phyloP scores from a whole-genome alignment of 108 stramenopile species.

The Aurantiochytrium sp. region DNA sequence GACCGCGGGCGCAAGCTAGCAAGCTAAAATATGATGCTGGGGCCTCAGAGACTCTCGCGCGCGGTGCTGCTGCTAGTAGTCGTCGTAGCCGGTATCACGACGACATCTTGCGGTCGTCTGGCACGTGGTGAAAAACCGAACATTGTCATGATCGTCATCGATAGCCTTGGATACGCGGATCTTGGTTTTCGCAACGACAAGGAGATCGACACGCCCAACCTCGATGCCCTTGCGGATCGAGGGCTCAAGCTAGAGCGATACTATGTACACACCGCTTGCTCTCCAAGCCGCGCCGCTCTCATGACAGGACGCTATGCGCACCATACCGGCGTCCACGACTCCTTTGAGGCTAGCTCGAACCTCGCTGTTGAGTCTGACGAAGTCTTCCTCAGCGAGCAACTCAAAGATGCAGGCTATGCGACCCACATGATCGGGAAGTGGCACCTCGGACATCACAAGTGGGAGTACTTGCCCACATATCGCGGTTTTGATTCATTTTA shows the following conservation, averaged over 20 bases:
- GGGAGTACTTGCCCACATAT: neutral
- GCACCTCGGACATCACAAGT: neutral
- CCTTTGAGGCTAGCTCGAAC: neutral
- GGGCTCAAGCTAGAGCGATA: neutral
- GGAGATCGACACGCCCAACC: neutral
- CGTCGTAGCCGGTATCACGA: no score
- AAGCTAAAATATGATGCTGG: no score
- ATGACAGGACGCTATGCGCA: conserved; percentile 1
- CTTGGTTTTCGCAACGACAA: neutral
- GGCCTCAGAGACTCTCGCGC: no score
- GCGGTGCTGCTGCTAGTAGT: no score
- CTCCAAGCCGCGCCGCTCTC: neutral
- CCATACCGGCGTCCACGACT: neutral
- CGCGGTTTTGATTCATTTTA: neutral
- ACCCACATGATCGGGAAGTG: conserved; percentile 22
- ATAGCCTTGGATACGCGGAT: neutral
- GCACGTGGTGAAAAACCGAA: neutral
- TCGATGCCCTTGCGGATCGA: neutral
- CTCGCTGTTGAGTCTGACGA: neutral
- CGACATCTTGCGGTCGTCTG: no score
- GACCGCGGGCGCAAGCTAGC: no score
- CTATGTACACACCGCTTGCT: conserved; percentile 30
- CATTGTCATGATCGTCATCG: neutral
- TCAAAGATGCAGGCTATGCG: conserved; percentile 5
- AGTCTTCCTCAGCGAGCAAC: neutral